Percentiles rank a stretch among this genome's conserved stretches.
Conservation (phyloP, 2,329 filamentous ascomycete species). For the Plectosphaerella sp. region DNA sequence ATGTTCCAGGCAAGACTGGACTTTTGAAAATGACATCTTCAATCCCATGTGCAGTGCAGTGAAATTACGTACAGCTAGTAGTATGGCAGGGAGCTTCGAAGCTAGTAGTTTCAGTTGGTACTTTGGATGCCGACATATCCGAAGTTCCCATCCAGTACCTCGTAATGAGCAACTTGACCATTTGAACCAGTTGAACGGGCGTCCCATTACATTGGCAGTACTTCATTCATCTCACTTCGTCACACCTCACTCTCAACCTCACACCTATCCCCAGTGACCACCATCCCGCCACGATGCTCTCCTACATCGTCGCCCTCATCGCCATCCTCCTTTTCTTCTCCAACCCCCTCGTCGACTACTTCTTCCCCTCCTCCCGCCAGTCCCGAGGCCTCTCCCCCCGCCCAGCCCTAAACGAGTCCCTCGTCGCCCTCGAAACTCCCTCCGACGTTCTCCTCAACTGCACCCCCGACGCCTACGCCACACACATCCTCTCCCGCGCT, state of each 20-base stretch:
- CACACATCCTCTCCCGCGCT: slow-evolving; percentile 42
- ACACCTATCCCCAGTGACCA: neutral
- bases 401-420: slow-evolving; percentile 44
- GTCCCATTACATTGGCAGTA: neutral
- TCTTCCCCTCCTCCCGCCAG: slow-evolving; percentile 21
- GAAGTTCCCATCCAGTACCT: too few relatives aligned
- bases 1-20: too few relatives aligned
- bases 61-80: too few relatives aligned
- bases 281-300: slow-evolving; percentile 31
- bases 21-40: too few relatives aligned
- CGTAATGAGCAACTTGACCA: too few relatives aligned
- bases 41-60: too few relatives aligned
- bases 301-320: slow-evolving; percentile 37
- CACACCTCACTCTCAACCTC: neutral
- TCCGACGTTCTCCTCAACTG: slow-evolving; percentile 32
- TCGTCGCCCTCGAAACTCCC: slow-evolving; percentile 41
- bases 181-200: too few relatives aligned
- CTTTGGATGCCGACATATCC: too few relatives aligned
- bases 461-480: slow-evolving; percentile 34
- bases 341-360: slow-evolving; percentile 35
- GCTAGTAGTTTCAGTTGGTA: too few relatives aligned
- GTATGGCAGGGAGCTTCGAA: too few relatives aligned
- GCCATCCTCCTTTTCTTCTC: slow-evolving; percentile 38
- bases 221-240: neutral
- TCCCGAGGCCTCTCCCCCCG: slow-evolving; percentile 28